phyloP scores from a whole-genome alignment of 106 monocot species.

The Dactylorhiza incarnata region DNA sequence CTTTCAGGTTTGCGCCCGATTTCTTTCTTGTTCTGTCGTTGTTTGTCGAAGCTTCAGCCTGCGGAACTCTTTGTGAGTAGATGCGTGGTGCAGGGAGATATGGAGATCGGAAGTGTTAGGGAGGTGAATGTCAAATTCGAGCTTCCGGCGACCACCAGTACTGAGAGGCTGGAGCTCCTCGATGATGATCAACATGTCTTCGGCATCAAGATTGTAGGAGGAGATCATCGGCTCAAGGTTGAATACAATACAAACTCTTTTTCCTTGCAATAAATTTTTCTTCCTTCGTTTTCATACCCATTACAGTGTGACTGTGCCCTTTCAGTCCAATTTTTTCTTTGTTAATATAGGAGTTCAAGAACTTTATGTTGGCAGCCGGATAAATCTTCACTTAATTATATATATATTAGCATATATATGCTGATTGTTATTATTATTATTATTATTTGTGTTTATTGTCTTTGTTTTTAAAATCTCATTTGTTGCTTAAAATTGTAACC shows the following conservation, averaged over 20 bases:
- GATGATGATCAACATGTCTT: constrained; percentile 43
- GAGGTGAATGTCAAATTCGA: constrained; percentile 42
- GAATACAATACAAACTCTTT: neutral
- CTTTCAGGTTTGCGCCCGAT: constrained; percentile 55
- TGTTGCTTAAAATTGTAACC: too few relatives aligned
- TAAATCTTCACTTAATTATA: too few relatives aligned
- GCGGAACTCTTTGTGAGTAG: constrained; percentile 46
- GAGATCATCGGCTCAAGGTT: constrained; percentile 37
- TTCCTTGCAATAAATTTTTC: neutral
- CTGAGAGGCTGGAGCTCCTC: constrained; percentile 41
- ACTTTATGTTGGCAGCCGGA: too few relatives aligned
- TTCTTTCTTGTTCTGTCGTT: neutral
- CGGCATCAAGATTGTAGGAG: constrained; percentile 28
- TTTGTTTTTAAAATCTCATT: neutral
- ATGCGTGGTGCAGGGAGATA: constrained; percentile 32
- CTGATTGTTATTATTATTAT: too few relatives aligned
- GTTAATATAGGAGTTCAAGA: too few relatives aligned
- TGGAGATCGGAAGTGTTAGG: constrained; percentile 41
- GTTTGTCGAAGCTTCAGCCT: neutral
- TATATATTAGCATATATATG: too few relatives aligned
- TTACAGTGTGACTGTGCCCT: too few relatives aligned
- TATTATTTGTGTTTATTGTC: too few relatives aligned
- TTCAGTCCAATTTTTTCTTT: too few relatives aligned
- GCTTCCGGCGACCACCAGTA: constrained; percentile 52
- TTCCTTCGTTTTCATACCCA: neutral